These are phyloP conservation scores for Ophiocordyceps camponoti-floridani DNA, from an alignment of 2,329 filamentous ascomycete species.

Conservation along the genomic window DNA sequence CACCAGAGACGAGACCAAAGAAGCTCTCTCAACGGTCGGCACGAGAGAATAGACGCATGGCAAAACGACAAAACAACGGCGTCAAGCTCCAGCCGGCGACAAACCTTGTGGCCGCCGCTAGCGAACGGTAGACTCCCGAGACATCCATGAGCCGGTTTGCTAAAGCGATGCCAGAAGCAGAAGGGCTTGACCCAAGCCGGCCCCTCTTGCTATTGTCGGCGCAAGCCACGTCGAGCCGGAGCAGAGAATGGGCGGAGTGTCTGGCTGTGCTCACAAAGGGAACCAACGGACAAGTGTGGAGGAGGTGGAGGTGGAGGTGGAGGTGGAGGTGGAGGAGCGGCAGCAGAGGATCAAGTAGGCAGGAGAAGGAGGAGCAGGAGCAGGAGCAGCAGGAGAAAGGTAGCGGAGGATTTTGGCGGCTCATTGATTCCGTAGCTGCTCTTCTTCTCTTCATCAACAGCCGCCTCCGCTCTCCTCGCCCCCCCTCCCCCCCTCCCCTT, in stretches of 20 bases:
- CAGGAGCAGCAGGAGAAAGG: no score
- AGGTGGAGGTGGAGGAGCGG: no score
- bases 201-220: conserved; percentile 3
- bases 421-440: no score
- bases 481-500: neutral
- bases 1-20: neutral
- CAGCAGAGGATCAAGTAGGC: no score
- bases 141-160: conserved; percentile 6
- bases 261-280: neutral
- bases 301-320: no score
- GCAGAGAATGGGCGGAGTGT: neutral
- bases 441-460: no score
- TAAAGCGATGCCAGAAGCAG: conserved; percentile 1
- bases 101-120: no score
- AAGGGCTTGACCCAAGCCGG: conserved; percentile 6
- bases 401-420: no score
- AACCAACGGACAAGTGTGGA: neutral
- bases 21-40: no score
- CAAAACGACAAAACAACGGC: neutral
- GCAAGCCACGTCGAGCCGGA: neutral
- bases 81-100: no score
- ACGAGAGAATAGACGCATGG: no score
- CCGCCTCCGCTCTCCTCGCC: neutral
- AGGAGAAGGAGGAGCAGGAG: no score
- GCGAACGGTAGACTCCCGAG: conserved; percentile 7